Conservation (phyloP, 345 rosid genomes). For the Isatis tinctoria region DNA sequence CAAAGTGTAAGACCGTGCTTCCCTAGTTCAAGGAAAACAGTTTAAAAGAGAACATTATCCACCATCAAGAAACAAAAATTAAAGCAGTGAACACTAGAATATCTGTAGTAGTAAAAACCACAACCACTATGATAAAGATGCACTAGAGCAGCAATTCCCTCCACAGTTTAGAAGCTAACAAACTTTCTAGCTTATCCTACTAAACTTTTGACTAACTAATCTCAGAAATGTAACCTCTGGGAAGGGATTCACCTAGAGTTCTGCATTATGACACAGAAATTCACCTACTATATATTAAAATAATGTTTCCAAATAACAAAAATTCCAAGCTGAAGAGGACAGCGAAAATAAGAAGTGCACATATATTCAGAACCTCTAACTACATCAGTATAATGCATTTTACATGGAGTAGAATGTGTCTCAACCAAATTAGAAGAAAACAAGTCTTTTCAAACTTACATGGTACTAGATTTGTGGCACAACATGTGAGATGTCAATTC, state of each 20-base stretch:
- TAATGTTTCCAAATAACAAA: neutral
- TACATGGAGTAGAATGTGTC: neutral
- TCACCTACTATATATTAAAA: neutral
- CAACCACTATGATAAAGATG: neutral
- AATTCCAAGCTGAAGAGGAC: conserved; percentile 6
- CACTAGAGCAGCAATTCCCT: conserved; percentile 1
- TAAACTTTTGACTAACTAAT: neutral
- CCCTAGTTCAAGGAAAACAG: conserved; percentile 48
- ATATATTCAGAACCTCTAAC: neutral
- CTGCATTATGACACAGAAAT: neutral
- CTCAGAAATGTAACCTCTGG: conserved; percentile 8
- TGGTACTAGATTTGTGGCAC: conserved; percentile 34
- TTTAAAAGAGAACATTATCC: conserved; percentile 8
- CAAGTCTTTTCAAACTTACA: conserved; percentile 48
- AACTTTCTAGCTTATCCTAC: conserved; percentile 4
- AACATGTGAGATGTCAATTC: conserved; percentile 49
- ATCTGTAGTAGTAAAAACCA: conserved; percentile 6
- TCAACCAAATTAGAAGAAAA: conserved; percentile 16
- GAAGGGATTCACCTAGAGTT: neutral
- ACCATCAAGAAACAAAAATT: neutral
- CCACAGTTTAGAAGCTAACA: neutral
- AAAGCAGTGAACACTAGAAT: conserved; percentile 4
- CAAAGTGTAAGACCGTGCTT: conserved; percentile 57
- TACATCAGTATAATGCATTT: conserved; percentile 1
- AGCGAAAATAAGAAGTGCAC: neutral